Percentiles rank a stretch among this genome's conserved stretches.
phyloP scores from a whole-genome alignment of 306 rosid genomes.

The Castanea sativa region DNA sequence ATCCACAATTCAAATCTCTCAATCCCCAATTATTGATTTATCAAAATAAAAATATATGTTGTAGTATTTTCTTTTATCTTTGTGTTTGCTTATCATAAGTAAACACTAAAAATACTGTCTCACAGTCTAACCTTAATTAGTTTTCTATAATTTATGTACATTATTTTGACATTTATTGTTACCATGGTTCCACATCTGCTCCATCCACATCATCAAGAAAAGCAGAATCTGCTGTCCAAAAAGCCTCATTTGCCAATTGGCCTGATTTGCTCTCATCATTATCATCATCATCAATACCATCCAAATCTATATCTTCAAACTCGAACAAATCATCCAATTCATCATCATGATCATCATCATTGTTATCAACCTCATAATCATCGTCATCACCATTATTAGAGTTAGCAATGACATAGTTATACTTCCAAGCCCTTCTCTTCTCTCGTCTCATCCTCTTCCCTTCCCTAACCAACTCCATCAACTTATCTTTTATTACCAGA shows the following conservation, averaged over 20 bases:
- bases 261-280: slow-evolving; percentile 15
- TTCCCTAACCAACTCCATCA: slow-evolving; percentile 68
- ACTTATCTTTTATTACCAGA: slow-evolving; percentile 49
- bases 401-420: slow-evolving; percentile 25
- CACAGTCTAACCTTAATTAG: too few species aligned
- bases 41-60: neutral
- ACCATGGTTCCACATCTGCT: slow-evolving; percentile 65
- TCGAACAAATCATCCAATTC: slow-evolving; percentile 71
- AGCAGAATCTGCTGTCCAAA: slow-evolving; percentile 53
- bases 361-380: slow-evolving; percentile 23
- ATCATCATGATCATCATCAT: slow-evolving; percentile 51
- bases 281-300: slow-evolving; percentile 18
- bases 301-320: slow-evolving; percentile 48
- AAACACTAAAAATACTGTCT: too few species aligned
- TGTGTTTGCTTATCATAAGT: too few species aligned
- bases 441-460: slow-evolving; percentile 70
- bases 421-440: slow-evolving; percentile 40
- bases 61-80: neutral
- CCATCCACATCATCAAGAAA: slow-evolving; percentile 32
- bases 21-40: too few species aligned
- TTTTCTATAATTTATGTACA: too few species aligned
- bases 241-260: slow-evolving; percentile 34
- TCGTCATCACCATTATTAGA: slow-evolving; percentile 16
- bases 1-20: too few species aligned
- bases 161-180: slow-evolving; percentile 21